Evolutionary conservation across 305 asterid genomes (phyloP).

Genomic region (Plantago coronopus): DNA sequence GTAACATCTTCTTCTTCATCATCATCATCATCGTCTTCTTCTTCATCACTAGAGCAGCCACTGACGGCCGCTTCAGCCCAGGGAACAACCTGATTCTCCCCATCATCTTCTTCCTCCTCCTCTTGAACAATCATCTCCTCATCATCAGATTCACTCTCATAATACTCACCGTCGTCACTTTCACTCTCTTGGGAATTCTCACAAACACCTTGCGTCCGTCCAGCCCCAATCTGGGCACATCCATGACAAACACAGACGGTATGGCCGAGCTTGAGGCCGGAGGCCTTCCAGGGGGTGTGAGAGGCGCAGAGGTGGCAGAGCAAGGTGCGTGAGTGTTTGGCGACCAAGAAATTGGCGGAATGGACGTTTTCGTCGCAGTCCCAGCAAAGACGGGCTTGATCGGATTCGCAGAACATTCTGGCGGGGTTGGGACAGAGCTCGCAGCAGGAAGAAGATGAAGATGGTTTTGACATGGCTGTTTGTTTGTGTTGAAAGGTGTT

Average conservation of each 20-base stretch:
- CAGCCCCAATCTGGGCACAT: constrained; percentile 21
- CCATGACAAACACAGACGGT: constrained; percentile 49
- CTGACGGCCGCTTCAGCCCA: constrained; percentile 27
- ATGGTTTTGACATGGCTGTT: constrained; percentile 26
- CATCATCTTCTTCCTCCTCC: constrained; percentile 15
- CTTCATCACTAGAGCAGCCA: neutral
- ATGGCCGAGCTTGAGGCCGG: constrained; percentile 52
- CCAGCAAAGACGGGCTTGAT: constrained; percentile 70
- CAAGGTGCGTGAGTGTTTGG: constrained; percentile 56
- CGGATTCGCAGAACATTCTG: constrained; percentile 61
- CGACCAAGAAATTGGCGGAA: constrained; percentile 70
- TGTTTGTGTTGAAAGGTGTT: neutral
- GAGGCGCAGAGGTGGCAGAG: constrained; percentile 63
- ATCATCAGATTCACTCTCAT: neutral
- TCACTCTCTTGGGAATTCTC: constrained; percentile 26
- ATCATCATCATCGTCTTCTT: neutral
- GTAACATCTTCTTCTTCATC: constrained; percentile 29
- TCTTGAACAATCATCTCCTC: constrained; percentile 21
- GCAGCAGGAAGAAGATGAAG: constrained; percentile 25
- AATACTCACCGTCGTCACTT: constrained; percentile 30
- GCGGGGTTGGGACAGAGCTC: constrained; percentile 62
- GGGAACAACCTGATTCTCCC: constrained; percentile 68
- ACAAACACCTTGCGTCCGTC: constrained; percentile 16
- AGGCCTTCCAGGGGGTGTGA: constrained; percentile 63
- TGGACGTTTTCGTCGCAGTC: constrained; percentile 70